phyloP scores from a whole-genome alignment of 106 monocot species.

The Dactylorhiza incarnata region DNA sequence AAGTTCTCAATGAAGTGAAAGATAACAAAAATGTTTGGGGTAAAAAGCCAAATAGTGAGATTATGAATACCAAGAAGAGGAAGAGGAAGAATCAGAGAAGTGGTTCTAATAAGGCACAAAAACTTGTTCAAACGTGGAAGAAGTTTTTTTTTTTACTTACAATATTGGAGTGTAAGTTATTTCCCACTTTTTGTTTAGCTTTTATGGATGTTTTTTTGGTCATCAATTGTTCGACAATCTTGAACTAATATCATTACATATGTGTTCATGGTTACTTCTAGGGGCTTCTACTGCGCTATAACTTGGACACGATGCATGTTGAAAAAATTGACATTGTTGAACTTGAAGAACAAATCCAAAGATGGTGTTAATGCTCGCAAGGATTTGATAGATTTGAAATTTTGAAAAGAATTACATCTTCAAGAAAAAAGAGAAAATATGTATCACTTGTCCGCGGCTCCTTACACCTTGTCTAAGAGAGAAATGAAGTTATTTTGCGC shows the following conservation, averaged over 20 bases:
- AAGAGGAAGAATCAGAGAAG: no score
- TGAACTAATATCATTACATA: not conserved
- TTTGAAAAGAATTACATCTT: not conserved
- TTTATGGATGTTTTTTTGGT: not conserved
- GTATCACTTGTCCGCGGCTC: not conserved
- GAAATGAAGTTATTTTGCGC: not conserved
- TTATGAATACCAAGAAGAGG: no score
- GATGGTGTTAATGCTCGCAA: not conserved
- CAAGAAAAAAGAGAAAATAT: not conserved
- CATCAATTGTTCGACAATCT: not conserved
- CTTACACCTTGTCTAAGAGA: not conserved
- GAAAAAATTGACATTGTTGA: no score
- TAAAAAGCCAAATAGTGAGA: no score
- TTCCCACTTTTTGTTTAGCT: no score
- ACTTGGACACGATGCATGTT: no score
- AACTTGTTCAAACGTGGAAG: not conserved
- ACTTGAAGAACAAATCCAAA: not conserved
- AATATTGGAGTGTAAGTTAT: not conserved
- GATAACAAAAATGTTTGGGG: no score
- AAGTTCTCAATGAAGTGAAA: no score
- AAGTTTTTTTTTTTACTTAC: not conserved
- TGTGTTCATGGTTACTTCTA: not conserved
- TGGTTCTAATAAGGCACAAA: no score
- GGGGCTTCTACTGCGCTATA: no score
- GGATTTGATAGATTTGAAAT: not conserved